These are phyloP conservation scores for Penicillium sp. DNA, from an alignment of 2,329 filamentous ascomycete genomes.

Conservation along the genomic window DNA sequence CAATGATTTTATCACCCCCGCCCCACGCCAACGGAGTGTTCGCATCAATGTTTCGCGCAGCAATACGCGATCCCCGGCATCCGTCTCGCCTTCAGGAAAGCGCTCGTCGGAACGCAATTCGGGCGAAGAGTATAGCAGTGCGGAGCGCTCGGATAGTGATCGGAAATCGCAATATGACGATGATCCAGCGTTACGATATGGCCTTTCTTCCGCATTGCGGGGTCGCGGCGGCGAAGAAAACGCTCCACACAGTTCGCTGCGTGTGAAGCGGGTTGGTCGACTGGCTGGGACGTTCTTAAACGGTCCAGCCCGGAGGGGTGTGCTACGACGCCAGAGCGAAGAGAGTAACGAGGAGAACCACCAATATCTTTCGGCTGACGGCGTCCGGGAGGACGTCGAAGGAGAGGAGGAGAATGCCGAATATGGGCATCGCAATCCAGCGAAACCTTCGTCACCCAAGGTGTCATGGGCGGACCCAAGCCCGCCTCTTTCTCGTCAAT, in stretches of 20 bases:
- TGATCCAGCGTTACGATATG: conserved; percentile 30
- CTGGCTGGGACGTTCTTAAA: conserved; percentile 74
- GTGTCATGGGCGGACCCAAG: conserved; percentile 37
- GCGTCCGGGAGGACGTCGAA: conserved; percentile 25
- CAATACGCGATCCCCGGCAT: conserved; percentile 39
- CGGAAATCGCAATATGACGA: conserved; percentile 32
- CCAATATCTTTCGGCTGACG: conserved; percentile 26
- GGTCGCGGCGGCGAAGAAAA: conserved; percentile 58
- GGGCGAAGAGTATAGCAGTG: conserved; percentile 31
- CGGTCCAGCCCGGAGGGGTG: conserved; percentile 73
- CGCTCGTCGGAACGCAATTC: conserved; percentile 30
- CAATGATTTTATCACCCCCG: conserved; percentile 46
- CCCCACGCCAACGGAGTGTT: conserved; percentile 43
- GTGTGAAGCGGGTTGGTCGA: conserved; percentile 73
- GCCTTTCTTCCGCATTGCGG: conserved; percentile 37
- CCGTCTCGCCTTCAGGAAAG: conserved; percentile 35
- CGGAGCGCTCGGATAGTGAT: conserved; percentile 33
- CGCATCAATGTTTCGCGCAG: conserved; percentile 42
- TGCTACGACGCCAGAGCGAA: conserved; percentile 59
- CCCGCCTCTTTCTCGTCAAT: conserved; percentile 22
- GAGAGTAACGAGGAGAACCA: conserved; percentile 53
- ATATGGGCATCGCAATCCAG: conserved; percentile 21
- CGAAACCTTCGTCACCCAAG: conserved; percentile 33
- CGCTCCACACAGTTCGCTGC: conserved; percentile 69
- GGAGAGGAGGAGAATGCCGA: conserved; percentile 28